Evolutionary conservation across 495 filamentous ascomycete species (phyloP), one percentile per base, ranked within the genome.

Genomic region (Aspergillus saccharolyticus): DNA sequence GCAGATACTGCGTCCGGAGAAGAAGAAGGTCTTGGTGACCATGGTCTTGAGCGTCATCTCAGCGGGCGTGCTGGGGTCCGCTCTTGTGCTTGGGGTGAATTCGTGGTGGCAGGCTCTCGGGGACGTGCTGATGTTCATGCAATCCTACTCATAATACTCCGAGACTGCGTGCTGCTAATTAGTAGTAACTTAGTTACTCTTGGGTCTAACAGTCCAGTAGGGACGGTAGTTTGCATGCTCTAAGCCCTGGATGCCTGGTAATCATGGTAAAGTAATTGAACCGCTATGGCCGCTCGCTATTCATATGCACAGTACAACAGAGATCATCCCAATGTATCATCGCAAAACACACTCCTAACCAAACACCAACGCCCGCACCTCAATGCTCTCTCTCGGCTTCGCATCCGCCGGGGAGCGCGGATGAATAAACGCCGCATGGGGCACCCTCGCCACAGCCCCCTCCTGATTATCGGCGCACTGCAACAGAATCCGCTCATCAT

Each of bases 311-410:
- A 28, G n/a, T n/a, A 28, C 25, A 28, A 28, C 25, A 28, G 9
- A 28, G 25, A 28, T 4, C 3, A 9, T 28, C 25, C 25, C 3
- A 9, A 28, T 4, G 25, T 28, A 28, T 12, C 33, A 2, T 12
- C 33, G 4, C 33, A 39, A 39, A 6, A 5, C 7, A 15, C 4
- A 39, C 5, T 12, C 4, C 9, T 45, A 59, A 19, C 42, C 89
- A 80, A 94, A 91, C 18, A 96, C 85, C 69, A 96, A 74, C 12
- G 89, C 86, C 63, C 90, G 77, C 19, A 96, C 87, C 69, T 95
- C 90, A 66, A 96, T 93, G 67, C 90, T 95, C 76, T 94, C 88
- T 64, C 87, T 74, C 9, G 71, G 73, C 60, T 78, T 77, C 10
- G 78, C 80, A 16, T 77, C 85, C 22, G 75, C 66, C 39, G 80